A percentile compares a stretch with the other conserved stretches of the same genome.
These are phyloP conservation scores for Malus hybrid DNA, from an alignment of 331 rosid genomes.

Conservation along the genomic window DNA sequence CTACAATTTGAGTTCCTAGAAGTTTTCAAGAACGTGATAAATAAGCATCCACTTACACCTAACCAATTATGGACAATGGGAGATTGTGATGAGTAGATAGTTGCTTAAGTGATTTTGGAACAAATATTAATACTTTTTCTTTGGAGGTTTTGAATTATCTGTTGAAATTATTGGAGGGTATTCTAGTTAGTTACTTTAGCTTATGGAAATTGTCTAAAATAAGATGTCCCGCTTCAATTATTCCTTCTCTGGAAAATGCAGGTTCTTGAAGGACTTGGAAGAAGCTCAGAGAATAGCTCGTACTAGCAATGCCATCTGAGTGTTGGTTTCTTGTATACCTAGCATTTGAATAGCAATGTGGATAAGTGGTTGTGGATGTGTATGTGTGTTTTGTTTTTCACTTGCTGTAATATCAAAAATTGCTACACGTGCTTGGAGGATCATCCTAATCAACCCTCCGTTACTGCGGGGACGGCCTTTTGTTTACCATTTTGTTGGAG, in stretches of 20 bases:
- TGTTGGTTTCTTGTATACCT: conserved; percentile 8
- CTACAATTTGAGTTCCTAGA: not conserved
- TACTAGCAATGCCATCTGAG: conserved; percentile 47
- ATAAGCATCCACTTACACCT: not conserved
- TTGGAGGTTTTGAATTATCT: not conserved
- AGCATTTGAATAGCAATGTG: conserved; percentile 6
- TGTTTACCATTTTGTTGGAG: not conserved
- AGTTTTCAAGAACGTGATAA: not conserved
- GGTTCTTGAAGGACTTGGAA: conserved; percentile 91
- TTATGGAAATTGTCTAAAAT: not conserved
- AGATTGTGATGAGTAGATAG: not conserved
- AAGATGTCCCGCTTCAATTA: not conserved
- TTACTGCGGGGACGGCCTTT: not conserved
- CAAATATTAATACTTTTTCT: not conserved
- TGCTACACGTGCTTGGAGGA: not conserved
- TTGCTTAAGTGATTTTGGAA: not conserved
- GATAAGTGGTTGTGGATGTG: conserved; percentile 15
- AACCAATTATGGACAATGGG: not conserved
- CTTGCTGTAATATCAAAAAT: not conserved
- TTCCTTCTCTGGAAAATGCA: conserved; percentile 26
- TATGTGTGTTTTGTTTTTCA: conserved; percentile 3
- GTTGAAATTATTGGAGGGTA: not conserved
- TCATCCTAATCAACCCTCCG: not conserved
- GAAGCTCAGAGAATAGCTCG: conserved; percentile 87
- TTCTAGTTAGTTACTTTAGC: not conserved